Base-by-base conservation (phyloP, 2,329 filamentous ascomycete species). In the Aspergillus ochraceoroseus region DNA sequence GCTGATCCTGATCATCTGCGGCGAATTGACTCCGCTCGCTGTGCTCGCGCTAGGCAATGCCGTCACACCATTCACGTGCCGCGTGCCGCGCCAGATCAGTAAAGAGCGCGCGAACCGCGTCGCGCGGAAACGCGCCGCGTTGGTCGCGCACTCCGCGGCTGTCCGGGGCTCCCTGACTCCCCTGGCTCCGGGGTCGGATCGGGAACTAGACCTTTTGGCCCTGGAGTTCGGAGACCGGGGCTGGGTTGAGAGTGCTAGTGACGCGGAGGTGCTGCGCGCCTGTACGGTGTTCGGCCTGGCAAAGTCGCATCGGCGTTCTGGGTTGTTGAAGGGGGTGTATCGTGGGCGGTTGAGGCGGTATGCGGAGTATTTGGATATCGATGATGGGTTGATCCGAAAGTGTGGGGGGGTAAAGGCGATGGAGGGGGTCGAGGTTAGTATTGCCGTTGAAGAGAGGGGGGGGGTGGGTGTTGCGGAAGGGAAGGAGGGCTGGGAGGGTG, bases 21-120 rank as follows among this genome's bases (percentile, higher is more conserved):
- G 88, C 17, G 90, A 96, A 65, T 83, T 94, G 66, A 86, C 89
- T 1, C 87, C 89, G 0, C 58, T 96, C 4, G 66, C 94, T 4
- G 83, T 94, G 1, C 69, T 88, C 5, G 76, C 80, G 20, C 68
- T 94, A 17, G 76, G 76, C 0, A 80, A 81, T 13, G 70, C 70
- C 25, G 70, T 87, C 14, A 84, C 94, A 17, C 90, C 90, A 0
- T 79, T 79, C 53, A 83, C 87, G 0, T 95, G 90, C 63, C 78
- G 87, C 7, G 84, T 95, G 43, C 90, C 90, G 0, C 70, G 68
- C 26, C 90, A 95, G 67, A 69, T 86, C 5, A 68, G 73, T n/a
- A 63, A 64, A 23, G 74, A 79, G 26, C 66, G 77, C 36, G 57
- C 56, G 11, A 71, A 74, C 49, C 65, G 71, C 1, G 77, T 85